Evolutionary conservation across 2,329 filamentous ascomycete species (phyloP), one percentile per base, ranked within the genome.

Genomic region (Teratosphaeria zuluensis): DNA sequence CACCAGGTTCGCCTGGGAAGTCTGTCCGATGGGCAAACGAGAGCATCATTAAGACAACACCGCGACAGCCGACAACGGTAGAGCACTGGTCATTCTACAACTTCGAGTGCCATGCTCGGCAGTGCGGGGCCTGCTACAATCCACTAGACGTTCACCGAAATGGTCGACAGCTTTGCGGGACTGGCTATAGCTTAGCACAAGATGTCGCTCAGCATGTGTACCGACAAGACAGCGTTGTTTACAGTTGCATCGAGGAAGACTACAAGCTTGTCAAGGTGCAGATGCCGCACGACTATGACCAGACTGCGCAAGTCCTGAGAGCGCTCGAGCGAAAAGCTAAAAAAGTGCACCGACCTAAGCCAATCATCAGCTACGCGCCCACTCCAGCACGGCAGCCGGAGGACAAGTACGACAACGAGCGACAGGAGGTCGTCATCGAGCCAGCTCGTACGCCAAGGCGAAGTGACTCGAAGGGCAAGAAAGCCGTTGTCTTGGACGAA

Each of bases 11-110:
- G 32, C 32, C 52, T 9, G 52, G 28, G 19, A 71, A 71, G 57
- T 58, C 61, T 3, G 69, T 70, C 28, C 67, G 63, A 52, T 72
- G 72, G 54, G 69, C 66, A 31, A 62, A 66, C 7, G 30, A 31
- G 59, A 57, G 14, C 60, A 61, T 32, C 53, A 59, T 54, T 52
- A 63, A 64, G 58, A 68, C 69, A 21, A 67, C 74, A 64, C 74
- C 74, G 4, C 73, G 77, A 54, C 74, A 75, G 31, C 66, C 75
- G 42, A 74, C 72, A 59, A 65, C 66, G 4, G 64, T 70, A 42
- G 77, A 79, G 68, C 73, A 72, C 61, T 78, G 76, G 76, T 73
- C 74, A 1, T 66, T 76, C 58, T 77, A 78, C 69, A 68, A 77
- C 70, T 79, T 78, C 59, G 77, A 79, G 64, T 70, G 68, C 59